Percentiles rank a stretch among this genome's conserved stretches.
Evolutionary conservation across 495 filamentous ascomycete genomes (phyloP).

Genomic region (Penicillium lagena): DNA sequence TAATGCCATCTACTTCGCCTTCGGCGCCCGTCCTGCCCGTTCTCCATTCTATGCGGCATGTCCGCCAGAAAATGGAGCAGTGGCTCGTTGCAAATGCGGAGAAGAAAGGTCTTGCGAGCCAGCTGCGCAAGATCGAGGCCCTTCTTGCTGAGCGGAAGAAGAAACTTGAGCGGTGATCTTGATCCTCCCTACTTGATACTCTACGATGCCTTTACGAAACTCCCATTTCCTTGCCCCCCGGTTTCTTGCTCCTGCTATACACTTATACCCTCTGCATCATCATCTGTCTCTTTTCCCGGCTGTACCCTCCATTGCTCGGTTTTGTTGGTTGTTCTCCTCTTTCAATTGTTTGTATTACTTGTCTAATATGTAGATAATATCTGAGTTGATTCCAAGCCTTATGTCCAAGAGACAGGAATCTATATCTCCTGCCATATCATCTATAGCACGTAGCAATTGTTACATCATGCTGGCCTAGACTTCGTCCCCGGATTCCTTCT

Average conservation of each 20-base stretch:
- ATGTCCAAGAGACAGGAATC: too few species aligned
- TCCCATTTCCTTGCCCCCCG: not conserved
- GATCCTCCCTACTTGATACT: constrained; percentile 4
- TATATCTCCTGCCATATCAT: too few species aligned
- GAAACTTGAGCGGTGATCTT: constrained; percentile 29
- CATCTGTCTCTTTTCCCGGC: not conserved
- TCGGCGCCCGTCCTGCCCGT: constrained; percentile 50
- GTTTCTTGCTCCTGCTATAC: constrained; percentile 1
- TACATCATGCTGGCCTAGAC: too few species aligned
- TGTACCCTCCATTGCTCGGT: not conserved
- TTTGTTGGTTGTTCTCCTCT: not conserved
- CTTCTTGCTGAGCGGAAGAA: constrained; percentile 63
- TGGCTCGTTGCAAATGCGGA: constrained; percentile 80
- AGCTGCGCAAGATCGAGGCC: constrained; percentile 59
- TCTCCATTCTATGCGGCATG: constrained; percentile 53
- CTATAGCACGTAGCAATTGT: too few species aligned
- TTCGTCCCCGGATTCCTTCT: too few species aligned
- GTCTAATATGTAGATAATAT: constrained; percentile 2
- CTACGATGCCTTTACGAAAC: not conserved
- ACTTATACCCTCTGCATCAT: constrained; percentile 1
- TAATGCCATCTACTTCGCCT: not conserved
- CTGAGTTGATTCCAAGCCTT: not conserved
- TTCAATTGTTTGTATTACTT: not conserved
- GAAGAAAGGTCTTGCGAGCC: constrained; percentile 57
- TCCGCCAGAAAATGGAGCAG: constrained; percentile 74